Base-by-base conservation (phyloP, 129 eudicot species). In the Solidago caesia region DNA sequence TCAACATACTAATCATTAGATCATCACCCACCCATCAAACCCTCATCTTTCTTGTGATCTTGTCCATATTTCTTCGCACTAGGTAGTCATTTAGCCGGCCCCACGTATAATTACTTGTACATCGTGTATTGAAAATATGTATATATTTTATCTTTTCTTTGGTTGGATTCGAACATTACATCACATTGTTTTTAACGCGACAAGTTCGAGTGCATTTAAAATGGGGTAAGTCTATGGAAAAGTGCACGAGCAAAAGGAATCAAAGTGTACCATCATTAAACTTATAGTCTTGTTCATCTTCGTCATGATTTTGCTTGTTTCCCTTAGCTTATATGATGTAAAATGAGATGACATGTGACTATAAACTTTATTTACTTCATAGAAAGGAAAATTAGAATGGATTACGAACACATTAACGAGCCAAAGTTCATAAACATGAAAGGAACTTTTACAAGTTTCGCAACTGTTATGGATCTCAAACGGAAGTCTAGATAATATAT, bases 1-100 rank as follows among this genome's bases (percentile, higher is more conserved):
- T 82, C 85, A 82, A 82, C 74, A 58, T 21, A 51, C 44, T 70
- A 65, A 77, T 82, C 13, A 82, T 82, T 56, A 58, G 79, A 77
- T 77, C 67, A 67, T 77, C 79, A 65, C 75, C 76, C 75, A 49
- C 77, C 74, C 58, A 72, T 66, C 74, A 67, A 66, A 51, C 75
- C 74, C 27, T 65, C 82, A 72, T 55, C 66, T 64, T 66, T 80
- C 75, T 26, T n/a, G n/a, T n/a, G n/a, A n/a, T n/a, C n/a, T n/a
- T 67, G n/a, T 67, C 43, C 48, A 74, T 78, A 48, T 27, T 64
- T 44, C 78, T 64, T 44, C 78, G 70, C 75, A 67, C 74, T 60
- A 73, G 25, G 46, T 57, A 64, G 55, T 47, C 65, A 51, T 74
- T 61, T 47, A 14, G 33, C 42, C 26, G 42, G 53, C 15, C 57